phyloP scores from a whole-genome alignment of 768 basidiomycete species.

The Tylopilus sp. region DNA sequence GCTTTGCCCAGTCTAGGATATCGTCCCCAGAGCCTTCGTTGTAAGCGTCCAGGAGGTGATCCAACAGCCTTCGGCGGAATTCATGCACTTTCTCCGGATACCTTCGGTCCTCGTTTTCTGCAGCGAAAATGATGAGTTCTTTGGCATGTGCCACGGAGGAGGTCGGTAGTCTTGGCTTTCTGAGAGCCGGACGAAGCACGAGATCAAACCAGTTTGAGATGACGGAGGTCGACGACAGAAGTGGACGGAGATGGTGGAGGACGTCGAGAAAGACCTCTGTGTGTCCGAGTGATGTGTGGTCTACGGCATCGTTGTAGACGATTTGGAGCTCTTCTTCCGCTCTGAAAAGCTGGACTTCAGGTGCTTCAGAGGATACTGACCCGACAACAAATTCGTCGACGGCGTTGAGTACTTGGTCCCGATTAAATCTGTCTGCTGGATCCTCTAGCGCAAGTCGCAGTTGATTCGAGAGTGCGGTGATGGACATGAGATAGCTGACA shows the following conservation, averaged over 20 bases:
- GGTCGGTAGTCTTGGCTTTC: conserved; percentile 65
- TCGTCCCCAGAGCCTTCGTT: conserved; percentile 74
- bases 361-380: conserved; percentile 45
- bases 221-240: conserved; percentile 61
- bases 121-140: conserved; percentile 63
- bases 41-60: conserved; percentile 71
- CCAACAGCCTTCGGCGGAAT: conserved; percentile 67
- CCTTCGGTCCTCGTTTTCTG: conserved; percentile 45
- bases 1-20: conserved; percentile 67
- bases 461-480: conserved; percentile 44
- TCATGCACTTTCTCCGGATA: conserved; percentile 51
- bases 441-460: conserved; percentile 57
- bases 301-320: conserved; percentile 58
- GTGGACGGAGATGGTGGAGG: conserved; percentile 57
- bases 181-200: conserved; percentile 70
- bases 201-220: conserved; percentile 83
- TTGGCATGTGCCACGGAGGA: conserved; percentile 62
- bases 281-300: conserved; percentile 60
- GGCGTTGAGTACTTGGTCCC: conserved; percentile 44
- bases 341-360: conserved; percentile 41
- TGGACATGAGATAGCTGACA: conserved; percentile 25
- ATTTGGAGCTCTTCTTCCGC: conserved; percentile 67
- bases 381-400: conserved; percentile 57
- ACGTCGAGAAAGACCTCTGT: conserved; percentile 65
- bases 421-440: conserved; percentile 46